Percentiles rank a stretch among this genome's conserved stretches.
These are phyloP conservation scores for Yamadazyma phyllophila DNA, from an alignment of 805 yeast genomes.

Conservation along the genomic window DNA sequence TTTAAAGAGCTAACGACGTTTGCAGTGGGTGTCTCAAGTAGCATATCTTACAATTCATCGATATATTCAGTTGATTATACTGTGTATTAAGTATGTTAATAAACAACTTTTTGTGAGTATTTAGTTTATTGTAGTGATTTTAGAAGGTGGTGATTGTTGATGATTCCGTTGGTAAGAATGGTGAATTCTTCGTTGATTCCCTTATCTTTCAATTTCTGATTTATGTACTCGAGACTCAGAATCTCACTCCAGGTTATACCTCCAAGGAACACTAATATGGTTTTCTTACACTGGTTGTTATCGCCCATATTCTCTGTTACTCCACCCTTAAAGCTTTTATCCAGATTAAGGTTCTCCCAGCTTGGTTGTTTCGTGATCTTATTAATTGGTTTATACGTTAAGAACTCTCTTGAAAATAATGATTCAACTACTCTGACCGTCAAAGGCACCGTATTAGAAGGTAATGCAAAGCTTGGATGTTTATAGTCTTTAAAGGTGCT, in stretches of 20 bases:
- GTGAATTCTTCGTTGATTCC: slow-evolving; percentile 33
- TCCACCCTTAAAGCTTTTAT: slow-evolving; percentile 42
- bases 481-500: slow-evolving; percentile 28
- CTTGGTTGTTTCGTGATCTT: slow-evolving; percentile 37
- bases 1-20: background rate
- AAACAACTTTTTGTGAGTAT: slow-evolving; percentile 10
- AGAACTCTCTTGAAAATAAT: slow-evolving; percentile 56
- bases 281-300: slow-evolving; percentile 16
- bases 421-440: slow-evolving; percentile 66
- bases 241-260: slow-evolving; percentile 87
- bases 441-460: slow-evolving; percentile 78
- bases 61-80: background rate
- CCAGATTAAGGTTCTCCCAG: slow-evolving; percentile 44
- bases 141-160: slow-evolving; percentile 31
- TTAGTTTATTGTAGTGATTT: background rate
- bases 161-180: slow-evolving; percentile 45
- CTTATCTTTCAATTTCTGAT: slow-evolving; percentile 36
- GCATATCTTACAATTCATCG: background rate
- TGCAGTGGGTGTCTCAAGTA: background rate
- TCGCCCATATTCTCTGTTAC: slow-evolving; percentile 30
- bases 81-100: slow-evolving; percentile 5
- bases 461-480: slow-evolving; percentile 61
- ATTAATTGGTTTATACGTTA: slow-evolving; percentile 39
- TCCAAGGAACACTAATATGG: slow-evolving; percentile 64
- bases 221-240: slow-evolving; percentile 64